Evolutionary conservation across 2,329 filamentous ascomycete genomes (phyloP), one percentile per base, ranked within the genome.

Genomic region (Knoxdaviesia proteae): DNA sequence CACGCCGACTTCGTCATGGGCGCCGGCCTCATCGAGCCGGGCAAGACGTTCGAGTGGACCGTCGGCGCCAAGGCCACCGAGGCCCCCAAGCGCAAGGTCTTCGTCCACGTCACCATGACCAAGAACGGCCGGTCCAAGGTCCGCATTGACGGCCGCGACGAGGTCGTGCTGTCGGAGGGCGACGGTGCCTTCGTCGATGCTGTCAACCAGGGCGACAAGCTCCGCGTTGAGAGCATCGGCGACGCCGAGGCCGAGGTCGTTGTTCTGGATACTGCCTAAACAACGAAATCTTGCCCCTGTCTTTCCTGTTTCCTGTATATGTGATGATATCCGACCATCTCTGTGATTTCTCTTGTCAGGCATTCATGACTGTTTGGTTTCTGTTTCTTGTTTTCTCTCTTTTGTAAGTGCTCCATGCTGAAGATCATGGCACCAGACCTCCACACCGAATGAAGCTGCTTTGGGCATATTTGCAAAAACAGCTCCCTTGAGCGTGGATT

Each of bases 1-100:
- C 80, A 92, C 55, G 80, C 84, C 7, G 84, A 93, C 60, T 69
- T 92, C 41, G 75, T 80, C 46, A 90, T 92, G 82, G 75, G 72
- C 34, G 84, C 84, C 0, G 77, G 76, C 6, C 74, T 92, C 44
- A 71, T 92, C 44, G 68, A 65, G 6, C 75, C 80, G 0, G 67
- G 69, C 32, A 66, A 66, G 53, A 68, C 60, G 37, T 87, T 88
- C 46, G 68, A 71, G 51, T 90, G 86, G 71, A 73, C 66, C 6
- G 62, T 88, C 20, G 84, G 86, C 7, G 76, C 57, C 39, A 64
- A 63, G 42, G 66, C 61, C 8, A 68, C 65, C 1, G 54, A 65
- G 49, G 60, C 59, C 46, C 65, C 59, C 31, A 68, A 74, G 52
- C 69, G 75, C 52, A 87, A 90, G 61, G 71, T 92, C 2, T 93